Conservation (phyloP, 139 green algal genomes). For the Chlamydomonas sp. region DNA sequence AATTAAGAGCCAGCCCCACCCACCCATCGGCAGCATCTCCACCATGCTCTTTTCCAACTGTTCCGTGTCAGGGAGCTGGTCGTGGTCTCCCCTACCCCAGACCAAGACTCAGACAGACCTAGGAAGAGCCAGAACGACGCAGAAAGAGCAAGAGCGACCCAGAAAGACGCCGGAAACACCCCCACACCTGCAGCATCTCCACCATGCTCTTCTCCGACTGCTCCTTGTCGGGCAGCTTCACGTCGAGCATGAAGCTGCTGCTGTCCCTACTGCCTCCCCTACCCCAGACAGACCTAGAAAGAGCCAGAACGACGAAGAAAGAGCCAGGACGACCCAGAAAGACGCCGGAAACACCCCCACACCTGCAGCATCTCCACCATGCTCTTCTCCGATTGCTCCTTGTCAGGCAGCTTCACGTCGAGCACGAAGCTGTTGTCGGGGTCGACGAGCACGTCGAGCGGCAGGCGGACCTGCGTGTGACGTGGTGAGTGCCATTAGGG, state of each 20-base stretch:
- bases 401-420: slow-evolving; percentile 46
- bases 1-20: too few species aligned
- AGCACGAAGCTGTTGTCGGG: slow-evolving; percentile 42
- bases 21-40: slow-evolving; percentile 23
- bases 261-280: background rate
- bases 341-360: too few species aligned
- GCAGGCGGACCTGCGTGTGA: slow-evolving; percentile 11
- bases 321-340: too few species aligned
- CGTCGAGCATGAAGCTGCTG: slow-evolving; percentile 40
- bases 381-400: slow-evolving; percentile 20
- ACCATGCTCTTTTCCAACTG: slow-evolving; percentile 21
- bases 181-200: slow-evolving; percentile 25
- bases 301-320: background rate
- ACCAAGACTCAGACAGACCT: background rate
- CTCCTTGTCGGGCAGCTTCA: slow-evolving; percentile 43
- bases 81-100: background rate
- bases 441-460: slow-evolving; percentile 47
- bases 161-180: too few species aligned
- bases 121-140: background rate
- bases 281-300: background rate
- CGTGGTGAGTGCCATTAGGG: too few species aligned
- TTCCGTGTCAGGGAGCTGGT: slow-evolving; percentile 45
- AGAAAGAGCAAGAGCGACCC: too few species aligned
- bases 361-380: slow-evolving; percentile 26
- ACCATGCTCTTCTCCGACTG: slow-evolving; percentile 21